These are phyloP conservation scores for Fusarium dimerum DNA, from an alignment of 2,329 filamentous ascomycete genomes.

Conservation along the genomic window DNA sequence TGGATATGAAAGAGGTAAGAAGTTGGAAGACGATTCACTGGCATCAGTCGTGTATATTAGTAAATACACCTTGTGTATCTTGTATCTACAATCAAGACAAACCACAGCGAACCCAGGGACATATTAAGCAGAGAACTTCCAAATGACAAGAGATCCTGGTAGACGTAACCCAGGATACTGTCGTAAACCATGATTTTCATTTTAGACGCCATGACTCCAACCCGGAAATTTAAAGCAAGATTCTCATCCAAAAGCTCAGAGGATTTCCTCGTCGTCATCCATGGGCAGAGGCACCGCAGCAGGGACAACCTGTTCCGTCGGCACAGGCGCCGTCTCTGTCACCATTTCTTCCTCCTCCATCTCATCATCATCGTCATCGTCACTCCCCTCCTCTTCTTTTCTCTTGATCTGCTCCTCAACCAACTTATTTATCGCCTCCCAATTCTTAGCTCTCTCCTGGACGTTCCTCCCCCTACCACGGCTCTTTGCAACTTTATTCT, in stretches of 20 bases:
- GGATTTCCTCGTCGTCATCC: slow-evolving; percentile 37
- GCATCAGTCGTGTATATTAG: slow-evolving; percentile 15
- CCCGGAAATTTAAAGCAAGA: slow-evolving; percentile 1
- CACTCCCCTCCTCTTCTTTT: slow-evolving; percentile 23
- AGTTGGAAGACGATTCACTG: slow-evolving; percentile 2
- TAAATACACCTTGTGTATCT: slow-evolving; percentile 22
- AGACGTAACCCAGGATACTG: neutral
- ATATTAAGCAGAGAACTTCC: neutral
- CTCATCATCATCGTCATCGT: slow-evolving; percentile 35
- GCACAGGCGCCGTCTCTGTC: slow-evolving; percentile 1
- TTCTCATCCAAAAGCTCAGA: slow-evolving; percentile 12
- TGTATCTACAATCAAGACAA: slow-evolving; percentile 12
- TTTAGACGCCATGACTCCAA: slow-evolving; percentile 32
- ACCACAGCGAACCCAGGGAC: neutral
- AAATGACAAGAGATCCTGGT: neutral
- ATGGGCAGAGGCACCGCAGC: slow-evolving; percentile 12
- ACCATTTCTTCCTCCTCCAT: slow-evolving; percentile 31
- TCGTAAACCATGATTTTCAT: slow-evolving; percentile 8
- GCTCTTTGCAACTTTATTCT: slow-evolving; percentile 57
- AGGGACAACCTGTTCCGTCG: neutral
- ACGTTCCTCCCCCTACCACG: slow-evolving; percentile 49
- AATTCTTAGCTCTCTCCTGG: slow-evolving; percentile 52
- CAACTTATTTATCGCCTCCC: slow-evolving; percentile 59
- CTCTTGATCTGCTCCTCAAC: slow-evolving; percentile 24
- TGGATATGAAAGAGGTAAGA: neutral